Base-by-base conservation (phyloP, 2,329 filamentous ascomycete genomes). In the Verticillium nubilum region DNA sequence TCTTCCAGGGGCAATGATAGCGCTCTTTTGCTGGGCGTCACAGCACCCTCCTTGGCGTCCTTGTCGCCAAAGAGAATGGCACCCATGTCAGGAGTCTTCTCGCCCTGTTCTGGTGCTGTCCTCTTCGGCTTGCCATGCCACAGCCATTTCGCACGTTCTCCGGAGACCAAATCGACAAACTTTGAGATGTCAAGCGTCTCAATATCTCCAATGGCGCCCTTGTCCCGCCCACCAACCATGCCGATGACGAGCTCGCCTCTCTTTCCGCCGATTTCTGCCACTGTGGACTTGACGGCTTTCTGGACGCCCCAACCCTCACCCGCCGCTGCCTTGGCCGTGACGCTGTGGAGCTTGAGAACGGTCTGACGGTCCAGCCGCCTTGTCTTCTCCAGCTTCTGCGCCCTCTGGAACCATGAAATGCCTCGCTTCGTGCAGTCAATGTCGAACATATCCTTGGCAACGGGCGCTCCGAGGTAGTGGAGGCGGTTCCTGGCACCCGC, bases 181-280 rank as follows among this genome's bases (percentile, higher is more conserved):
- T 82, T 86, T 66, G 96, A 92, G 58, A 97, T 86, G 68, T 98
- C 92, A 10, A 92, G 80, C 1, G 93, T 98, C 75, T 99, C 95
- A 35, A 97, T 88, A 67, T 97, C 94, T 4, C 91, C 90, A 64
- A 98, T 93, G 3, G 92, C 91, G 59, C 88, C 91, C 73, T 96
- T 96, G 66, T 96, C 92, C 54, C 89, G 87, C 27, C 90, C 87
- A 42, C 88, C 90, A 5, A 97, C 92, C 80, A 96, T 96, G n/a
- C 92, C 93, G 80, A 96, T 92, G 54, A 97, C 89, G 76, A 97
- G 90, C 72, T 97, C 94, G 54, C 93, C 93, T 58, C 94, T 89
- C 72, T 97, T 97, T 15, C 95, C 94, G 65, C 92, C 92, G 42
- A 99, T 86, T 73, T 97, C 95, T 19, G 90, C 92, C 54, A 98